These are phyloP conservation scores for Phytophthora pistaciae DNA, from an alignment of 352 stramenopile genomes.

Conservation along the genomic window DNA sequence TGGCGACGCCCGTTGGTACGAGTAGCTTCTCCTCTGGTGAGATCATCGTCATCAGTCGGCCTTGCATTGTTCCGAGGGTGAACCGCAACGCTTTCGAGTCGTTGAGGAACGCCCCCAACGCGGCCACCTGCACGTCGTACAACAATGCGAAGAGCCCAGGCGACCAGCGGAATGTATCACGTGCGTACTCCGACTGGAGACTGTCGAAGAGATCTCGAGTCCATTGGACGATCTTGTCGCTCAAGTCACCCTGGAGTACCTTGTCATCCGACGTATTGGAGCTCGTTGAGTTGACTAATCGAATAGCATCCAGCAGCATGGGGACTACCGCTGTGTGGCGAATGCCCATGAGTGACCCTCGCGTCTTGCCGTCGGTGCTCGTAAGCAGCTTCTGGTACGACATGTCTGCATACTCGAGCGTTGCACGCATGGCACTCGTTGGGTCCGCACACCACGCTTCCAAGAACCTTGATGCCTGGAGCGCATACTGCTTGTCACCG, in stretches of 20 bases:
- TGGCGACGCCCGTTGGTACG: slow-evolving; percentile 37
- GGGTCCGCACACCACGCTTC: slow-evolving; percentile 47
- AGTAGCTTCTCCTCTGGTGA: slow-evolving; percentile 41
- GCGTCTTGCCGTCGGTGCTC: slow-evolving; percentile 18
- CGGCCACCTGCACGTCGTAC: slow-evolving; percentile 59
- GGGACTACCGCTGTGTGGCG: slow-evolving; percentile 43
- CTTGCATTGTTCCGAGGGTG: slow-evolving; percentile 57
- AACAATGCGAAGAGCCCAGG: slow-evolving; percentile 46
- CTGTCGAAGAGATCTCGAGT: slow-evolving; percentile 30
- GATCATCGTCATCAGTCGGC: slow-evolving; percentile 54
- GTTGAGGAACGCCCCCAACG: slow-evolving; percentile 56
- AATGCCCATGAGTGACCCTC: slow-evolving; percentile 33
- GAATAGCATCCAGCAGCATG: slow-evolving; percentile 49
- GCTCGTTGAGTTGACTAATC: slow-evolving; percentile 37
- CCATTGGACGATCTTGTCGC: slow-evolving; percentile 34
- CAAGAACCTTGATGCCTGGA: slow-evolving; percentile 38
- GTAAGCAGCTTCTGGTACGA: slow-evolving; percentile 39
- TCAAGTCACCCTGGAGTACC: slow-evolving; percentile 6
- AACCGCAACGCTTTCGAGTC: slow-evolving; percentile 44
- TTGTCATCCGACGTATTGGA: slow-evolving; percentile 2
- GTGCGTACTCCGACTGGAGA: slow-evolving; percentile 32
- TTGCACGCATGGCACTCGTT: slow-evolving; percentile 35
- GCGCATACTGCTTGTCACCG: slow-evolving; percentile 41
- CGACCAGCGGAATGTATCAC: slow-evolving; percentile 37
- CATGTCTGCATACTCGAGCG: slow-evolving; percentile 47